Evolutionary conservation across 2,329 filamentous ascomycete species (phyloP).

Genomic region (Sporothrix luriei): DNA sequence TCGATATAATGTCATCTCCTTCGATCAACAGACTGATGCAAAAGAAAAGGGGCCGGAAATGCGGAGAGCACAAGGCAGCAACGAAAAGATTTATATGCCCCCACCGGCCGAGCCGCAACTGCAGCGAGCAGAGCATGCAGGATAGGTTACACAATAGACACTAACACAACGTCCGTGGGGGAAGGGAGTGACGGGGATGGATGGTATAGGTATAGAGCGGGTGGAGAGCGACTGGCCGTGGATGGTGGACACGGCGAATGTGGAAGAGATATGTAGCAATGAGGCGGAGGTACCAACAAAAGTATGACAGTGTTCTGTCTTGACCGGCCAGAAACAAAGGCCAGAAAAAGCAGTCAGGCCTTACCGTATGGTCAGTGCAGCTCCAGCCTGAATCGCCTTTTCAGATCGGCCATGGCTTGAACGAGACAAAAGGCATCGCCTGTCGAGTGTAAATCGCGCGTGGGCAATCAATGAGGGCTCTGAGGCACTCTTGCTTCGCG

Average conservation of each 20-base stretch:
- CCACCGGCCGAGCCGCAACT: neutral
- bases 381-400: neutral
- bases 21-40: neutral
- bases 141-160: constrained; percentile 10
- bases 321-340: constrained; percentile 14
- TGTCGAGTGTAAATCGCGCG: neutral
- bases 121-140: neutral
- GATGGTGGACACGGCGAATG: neutral
- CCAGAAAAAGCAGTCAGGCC: neutral
- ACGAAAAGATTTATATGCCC: constrained; percentile 15
- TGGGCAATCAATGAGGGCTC: neutral
- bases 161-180: neutral
- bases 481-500: neutral
- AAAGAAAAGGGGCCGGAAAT: neutral
- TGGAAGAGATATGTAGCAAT: constrained; percentile 12
- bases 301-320: neutral
- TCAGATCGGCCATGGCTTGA: neutral
- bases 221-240: neutral
- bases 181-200: neutral
- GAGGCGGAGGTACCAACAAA: constrained; percentile 16
- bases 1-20: neutral
- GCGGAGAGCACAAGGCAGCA: constrained; percentile 17
- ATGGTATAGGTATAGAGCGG: neutral
- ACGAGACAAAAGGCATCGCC: neutral
- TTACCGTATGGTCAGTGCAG: neutral